phyloP scores from a whole-genome alignment of 2,329 filamentous ascomycete genomes.

The Albifimbria verrucaria region DNA sequence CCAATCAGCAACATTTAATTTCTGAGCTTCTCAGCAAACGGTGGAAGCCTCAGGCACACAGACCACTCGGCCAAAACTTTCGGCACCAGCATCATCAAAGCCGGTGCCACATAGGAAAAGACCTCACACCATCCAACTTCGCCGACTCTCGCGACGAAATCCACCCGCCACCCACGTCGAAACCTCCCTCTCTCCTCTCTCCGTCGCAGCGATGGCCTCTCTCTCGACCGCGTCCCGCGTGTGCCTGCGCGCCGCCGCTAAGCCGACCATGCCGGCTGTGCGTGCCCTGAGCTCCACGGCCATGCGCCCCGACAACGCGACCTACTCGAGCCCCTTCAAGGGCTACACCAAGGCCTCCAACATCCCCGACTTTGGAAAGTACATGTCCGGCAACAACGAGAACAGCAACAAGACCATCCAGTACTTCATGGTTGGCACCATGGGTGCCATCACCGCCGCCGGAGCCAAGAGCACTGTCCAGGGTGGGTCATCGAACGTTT shows the following conservation, averaged over 20 bases:
- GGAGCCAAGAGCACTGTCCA: conserved; percentile 98
- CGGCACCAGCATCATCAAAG: conserved; percentile 36
- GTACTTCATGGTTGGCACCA: conserved; percentile 98
- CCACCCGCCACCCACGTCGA: conserved; percentile 17
- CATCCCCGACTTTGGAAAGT: conserved; percentile 88
- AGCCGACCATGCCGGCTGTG: conserved; percentile 36
- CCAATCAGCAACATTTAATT: conserved; percentile 49
- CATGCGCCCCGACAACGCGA: conserved; percentile 44
- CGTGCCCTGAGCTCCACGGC: conserved; percentile 57
- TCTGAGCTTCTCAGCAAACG: conserved; percentile 33
- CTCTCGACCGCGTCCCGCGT: conserved; percentile 66
- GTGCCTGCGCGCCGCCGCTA: conserved; percentile 59
- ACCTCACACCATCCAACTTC: conserved; percentile 38
- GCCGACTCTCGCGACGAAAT: conserved; percentile 6
- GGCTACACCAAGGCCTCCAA: conserved; percentile 57
- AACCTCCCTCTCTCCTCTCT: conserved; percentile 9
- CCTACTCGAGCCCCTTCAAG: conserved; percentile 64
- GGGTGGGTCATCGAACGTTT: conserved; percentile 59
- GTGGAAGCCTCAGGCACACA: conserved; percentile 33
- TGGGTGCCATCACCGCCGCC: conserved; percentile 87
- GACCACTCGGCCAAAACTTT: conserved; percentile 39
- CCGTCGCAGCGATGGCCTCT: conserved; percentile 55
- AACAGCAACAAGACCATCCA: conserved; percentile 81
- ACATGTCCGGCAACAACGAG: conserved; percentile 67
- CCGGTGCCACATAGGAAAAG: conserved; percentile 38